Base-by-base conservation (phyloP, 805 yeast genomes). In the Saccharomycopsis sp. region DNA sequence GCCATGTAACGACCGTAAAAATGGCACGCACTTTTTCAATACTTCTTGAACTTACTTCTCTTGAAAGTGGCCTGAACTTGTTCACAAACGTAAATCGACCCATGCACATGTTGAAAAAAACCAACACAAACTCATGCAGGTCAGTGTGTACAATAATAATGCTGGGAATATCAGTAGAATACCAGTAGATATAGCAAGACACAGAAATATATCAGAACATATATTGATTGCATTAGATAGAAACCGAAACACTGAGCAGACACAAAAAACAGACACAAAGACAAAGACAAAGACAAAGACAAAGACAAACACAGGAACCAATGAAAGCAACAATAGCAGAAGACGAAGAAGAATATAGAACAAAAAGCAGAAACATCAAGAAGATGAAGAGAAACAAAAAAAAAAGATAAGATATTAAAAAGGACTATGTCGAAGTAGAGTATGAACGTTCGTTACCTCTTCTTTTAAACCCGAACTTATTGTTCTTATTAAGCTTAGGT, bases 401-500 rank as follows among this genome's bases (percentile, higher is more conserved):
- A 19, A n/a, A 44, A 44, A 44, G 20, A 44, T 12, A 44, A 44
- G 20, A 44, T 17, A 44, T 17, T 29, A 29, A 7, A 29, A 7
- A 29, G 9, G 38, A 12, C 22, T 44, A 44, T 44, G 22, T 44
- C 12, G 22, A 17, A 44, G 19, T 17, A 44, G 19, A 44, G 49
- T 12, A 44, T 29, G 38, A 29, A 29, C 38, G 38, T 29, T 56
- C 60, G 2, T 23, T 44, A 35, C 60, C 51, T 42, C 35, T 57
- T 29, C 60, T 41, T 44, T 54, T 59, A 41, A 59, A 59, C 15
- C 57, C 49, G 42, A 53, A 51, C 3, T 29, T 44, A 19, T 47
- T 8, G 12, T 53, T 47, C 44, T 55, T 55, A 15, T 52, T 25
- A 17, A 58, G 41, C 25, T 56, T 55, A 7, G 62, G 62, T 29